These are phyloP conservation scores for Xylariaceae sp. DNA, from an alignment of 2,329 filamentous ascomycete species.

Conservation along the genomic window DNA sequence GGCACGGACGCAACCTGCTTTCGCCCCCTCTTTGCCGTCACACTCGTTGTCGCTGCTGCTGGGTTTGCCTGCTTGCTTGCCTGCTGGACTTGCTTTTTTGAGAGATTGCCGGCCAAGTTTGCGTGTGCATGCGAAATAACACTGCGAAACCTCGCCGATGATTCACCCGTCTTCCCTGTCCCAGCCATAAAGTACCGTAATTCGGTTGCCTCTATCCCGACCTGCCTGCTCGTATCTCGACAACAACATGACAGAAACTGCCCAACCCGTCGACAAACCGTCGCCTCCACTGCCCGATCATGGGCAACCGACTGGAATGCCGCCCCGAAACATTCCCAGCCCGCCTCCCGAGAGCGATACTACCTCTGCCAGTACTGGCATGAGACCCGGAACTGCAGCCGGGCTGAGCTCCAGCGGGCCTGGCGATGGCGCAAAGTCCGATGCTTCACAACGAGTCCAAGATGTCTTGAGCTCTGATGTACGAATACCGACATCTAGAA, in stretches of 20 bases:
- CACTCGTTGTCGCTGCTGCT: too few species aligned
- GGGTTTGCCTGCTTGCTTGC: too few species aligned
- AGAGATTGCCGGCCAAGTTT: neutral
- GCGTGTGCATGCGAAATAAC: slow-evolving; percentile 6
- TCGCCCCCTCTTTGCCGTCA: neutral
- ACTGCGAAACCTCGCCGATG: slow-evolving; percentile 5
- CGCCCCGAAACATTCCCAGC: slow-evolving; percentile 24
- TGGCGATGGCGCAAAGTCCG: slow-evolving; percentile 31
- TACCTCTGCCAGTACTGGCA: slow-evolving; percentile 19
- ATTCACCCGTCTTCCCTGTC: slow-evolving; percentile 3
- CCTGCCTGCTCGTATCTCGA: slow-evolving; percentile 2
- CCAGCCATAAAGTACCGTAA: slow-evolving; percentile 2
- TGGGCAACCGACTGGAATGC: slow-evolving; percentile 26
- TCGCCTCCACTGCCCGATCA: slow-evolving; percentile 22
- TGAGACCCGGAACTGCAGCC: slow-evolving; percentile 6
- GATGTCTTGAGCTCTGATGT: slow-evolving; percentile 34
- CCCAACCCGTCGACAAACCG: slow-evolving; percentile 27
- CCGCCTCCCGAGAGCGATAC: slow-evolving; percentile 26
- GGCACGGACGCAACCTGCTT: too few species aligned
- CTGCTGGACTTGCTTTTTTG: too few species aligned
- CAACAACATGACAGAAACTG: slow-evolving; percentile 30
- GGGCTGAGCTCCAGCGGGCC: slow-evolving; percentile 11
- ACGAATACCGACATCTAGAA: neutral
- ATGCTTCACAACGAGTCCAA: slow-evolving; percentile 28
- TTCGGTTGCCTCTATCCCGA: slow-evolving; percentile 3